phyloP scores from a whole-genome alignment of 331 rosid genomes.

The Acacia pycnantha region DNA sequence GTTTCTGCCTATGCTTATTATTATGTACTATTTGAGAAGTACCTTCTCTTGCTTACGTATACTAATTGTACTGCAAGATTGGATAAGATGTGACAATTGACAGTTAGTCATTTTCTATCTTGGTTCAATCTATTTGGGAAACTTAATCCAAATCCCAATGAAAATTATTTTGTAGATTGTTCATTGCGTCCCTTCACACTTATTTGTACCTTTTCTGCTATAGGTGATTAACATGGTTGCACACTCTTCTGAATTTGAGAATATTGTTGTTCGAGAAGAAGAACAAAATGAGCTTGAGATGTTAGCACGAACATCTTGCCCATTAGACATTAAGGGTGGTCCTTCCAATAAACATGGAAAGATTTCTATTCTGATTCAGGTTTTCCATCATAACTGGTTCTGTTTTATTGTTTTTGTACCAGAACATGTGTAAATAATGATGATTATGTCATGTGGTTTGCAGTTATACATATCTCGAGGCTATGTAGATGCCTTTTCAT shows the following conservation, averaged over 20 bases:
- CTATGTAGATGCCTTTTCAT: conserved; percentile 75
- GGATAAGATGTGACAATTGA: conserved; percentile 1
- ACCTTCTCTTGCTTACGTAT: neutral
- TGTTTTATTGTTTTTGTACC: conserved; percentile 12
- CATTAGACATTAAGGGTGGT: conserved; percentile 90
- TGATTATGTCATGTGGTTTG: conserved; percentile 36
- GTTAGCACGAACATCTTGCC: conserved; percentile 73
- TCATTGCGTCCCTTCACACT: conserved; percentile 12
- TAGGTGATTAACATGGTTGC: conserved; percentile 96
- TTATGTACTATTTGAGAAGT: neutral
- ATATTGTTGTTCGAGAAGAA: conserved; percentile 97
- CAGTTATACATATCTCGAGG: conserved; percentile 96
- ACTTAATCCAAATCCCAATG: neutral
- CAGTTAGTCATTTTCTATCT: neutral
- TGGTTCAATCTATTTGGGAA: conserved; percentile 1
- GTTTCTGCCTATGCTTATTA: conserved; percentile 12
- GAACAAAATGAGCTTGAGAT: conserved; percentile 93
- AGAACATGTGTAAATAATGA: conserved; percentile 21
- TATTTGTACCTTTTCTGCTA: conserved; percentile 19
- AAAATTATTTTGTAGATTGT: conserved; percentile 1
- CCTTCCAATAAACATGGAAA: conserved; percentile 96
- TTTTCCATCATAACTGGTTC: conserved; percentile 25
- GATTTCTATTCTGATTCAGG: conserved; percentile 95
- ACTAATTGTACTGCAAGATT: conserved; percentile 3
- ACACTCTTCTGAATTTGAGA: conserved; percentile 94